Base-by-base conservation (phyloP, 2,329 filamentous ascomycete genomes). In the Pestalotiopsis sp. region DNA sequence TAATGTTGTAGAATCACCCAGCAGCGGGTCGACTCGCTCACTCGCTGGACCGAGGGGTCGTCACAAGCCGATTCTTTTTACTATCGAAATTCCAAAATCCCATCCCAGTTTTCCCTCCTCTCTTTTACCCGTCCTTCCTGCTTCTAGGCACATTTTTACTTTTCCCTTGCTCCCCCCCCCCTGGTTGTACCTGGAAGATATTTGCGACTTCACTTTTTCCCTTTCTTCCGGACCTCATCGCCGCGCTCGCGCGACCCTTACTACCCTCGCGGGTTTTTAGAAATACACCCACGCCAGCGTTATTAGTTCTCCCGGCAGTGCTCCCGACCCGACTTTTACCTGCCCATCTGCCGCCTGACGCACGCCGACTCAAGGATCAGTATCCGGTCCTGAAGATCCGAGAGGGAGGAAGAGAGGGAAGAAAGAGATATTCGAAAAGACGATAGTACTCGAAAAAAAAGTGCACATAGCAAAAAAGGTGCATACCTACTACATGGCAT, bases 61-160 rank as follows among this genome's bases (percentile, higher is more conserved):
- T 56, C 58, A 61, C 39, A 67, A 67, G 66, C 66, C 66, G 66
- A 67, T 67, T 41, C 52, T 57, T 45, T 25, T 27, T 12, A 31
- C 39, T 63, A 67, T 67, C 66, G 66, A 67, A 58, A 67, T 62
- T 38, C 39, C 23, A 52, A 63, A 67, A 67, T 67, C 65, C 65
- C 65, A 67, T 67, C 65, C 56, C 64, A 66, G 25, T 65, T 65
- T 57, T 66, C 64, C 45, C n/a, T 58, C 64, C 17, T 39, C 23
- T 25, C 38, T 39, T 36, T 39, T 13, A 58, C 17, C 61, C 23
- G 14, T 38, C n/a, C 63, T 65, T 25, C 63, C 39, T 36, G 57
- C 41, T 45, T 45, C 36, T 27, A 27, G 20, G 17, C 20, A 65
- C 38, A 38, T 39, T 39, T 27, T 27, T 20, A 49, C 49, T 27